Conservation (phyloP, 202 grass and related monocot genomes). For the Hordeum pubiflorum region DNA sequence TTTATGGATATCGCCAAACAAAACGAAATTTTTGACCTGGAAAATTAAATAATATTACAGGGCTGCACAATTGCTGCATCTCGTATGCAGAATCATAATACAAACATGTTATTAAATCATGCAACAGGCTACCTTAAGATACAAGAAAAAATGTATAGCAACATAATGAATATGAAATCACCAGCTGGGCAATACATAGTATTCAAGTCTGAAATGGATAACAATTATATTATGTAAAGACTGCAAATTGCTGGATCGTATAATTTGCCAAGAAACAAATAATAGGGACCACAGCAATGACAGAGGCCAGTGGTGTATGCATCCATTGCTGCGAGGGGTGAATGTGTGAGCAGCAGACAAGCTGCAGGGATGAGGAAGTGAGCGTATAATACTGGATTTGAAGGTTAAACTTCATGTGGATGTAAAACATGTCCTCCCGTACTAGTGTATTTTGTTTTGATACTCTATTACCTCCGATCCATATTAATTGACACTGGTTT, state of each 20-base stretch:
- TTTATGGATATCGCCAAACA: constrained; percentile 95
- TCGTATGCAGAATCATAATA: not conserved
- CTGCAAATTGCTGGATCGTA: not conserved
- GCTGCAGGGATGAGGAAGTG: not conserved
- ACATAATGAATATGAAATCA: not conserved
- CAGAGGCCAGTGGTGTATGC: not conserved
- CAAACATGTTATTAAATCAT: not conserved
- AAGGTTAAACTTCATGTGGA: not conserved
- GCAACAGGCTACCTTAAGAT: not conserved
- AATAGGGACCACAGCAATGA: not conserved
- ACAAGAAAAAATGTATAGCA: not conserved
- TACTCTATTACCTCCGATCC: not conserved
- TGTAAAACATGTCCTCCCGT: not conserved
- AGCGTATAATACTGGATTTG: not conserved
- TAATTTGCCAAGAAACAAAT: not conserved
- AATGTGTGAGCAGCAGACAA: not conserved
- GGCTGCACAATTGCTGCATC: not conserved
- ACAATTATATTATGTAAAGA: not conserved
- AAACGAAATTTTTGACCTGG: constrained; percentile 92
- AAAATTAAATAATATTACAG: constrained; percentile 8
- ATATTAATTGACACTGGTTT: too few relatives aligned
- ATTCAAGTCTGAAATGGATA: not conserved
- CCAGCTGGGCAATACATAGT: not conserved
- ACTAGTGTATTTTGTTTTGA: not conserved
- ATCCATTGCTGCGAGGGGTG: not conserved